Conservation (phyloP, 2,329 filamentous ascomycete genomes). For the Nannizziopsis barbatae region DNA sequence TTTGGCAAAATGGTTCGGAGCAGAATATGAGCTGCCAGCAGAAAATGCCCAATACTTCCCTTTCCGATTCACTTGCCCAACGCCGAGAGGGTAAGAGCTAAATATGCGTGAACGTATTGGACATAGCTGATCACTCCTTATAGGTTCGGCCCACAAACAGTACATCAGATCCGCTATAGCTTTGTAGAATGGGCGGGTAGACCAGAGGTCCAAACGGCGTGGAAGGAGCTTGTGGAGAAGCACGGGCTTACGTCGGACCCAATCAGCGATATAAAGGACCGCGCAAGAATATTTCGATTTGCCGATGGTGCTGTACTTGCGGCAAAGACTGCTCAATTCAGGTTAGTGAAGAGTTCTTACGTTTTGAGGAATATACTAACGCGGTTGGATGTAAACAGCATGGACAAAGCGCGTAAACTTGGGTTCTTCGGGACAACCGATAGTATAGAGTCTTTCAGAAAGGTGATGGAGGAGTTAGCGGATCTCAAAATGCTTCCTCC, state of each 20-base stretch:
- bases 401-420: constrained; percentile 38
- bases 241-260: constrained; percentile 33
- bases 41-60: constrained; percentile 11
- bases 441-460: constrained; percentile 34
- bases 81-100: constrained; percentile 17
- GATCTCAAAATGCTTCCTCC: constrained; percentile 36
- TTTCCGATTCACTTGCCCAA: constrained; percentile 10
- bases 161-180: constrained; percentile 31
- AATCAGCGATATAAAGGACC: constrained; percentile 28
- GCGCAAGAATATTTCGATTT: constrained; percentile 39
- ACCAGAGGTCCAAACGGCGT: constrained; percentile 35
- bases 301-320: constrained; percentile 33
- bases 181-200: constrained; percentile 39
- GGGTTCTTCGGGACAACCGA: constrained; percentile 41
- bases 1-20: constrained; percentile 21
- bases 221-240: constrained; percentile 36
- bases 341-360: constrained; percentile 16
- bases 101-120: constrained; percentile 1
- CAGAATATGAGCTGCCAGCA: constrained; percentile 16
- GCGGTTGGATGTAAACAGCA: constrained; percentile 17
- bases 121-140: not conserved
- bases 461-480: constrained; percentile 34
- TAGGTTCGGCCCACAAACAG: constrained; percentile 36
- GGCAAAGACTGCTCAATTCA: constrained; percentile 22
- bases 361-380: constrained; percentile 7